These are phyloP conservation scores for Trichopus zeylanicus DNA, from an alignment of 116 monocot genomes.

Conservation along the genomic window DNA sequence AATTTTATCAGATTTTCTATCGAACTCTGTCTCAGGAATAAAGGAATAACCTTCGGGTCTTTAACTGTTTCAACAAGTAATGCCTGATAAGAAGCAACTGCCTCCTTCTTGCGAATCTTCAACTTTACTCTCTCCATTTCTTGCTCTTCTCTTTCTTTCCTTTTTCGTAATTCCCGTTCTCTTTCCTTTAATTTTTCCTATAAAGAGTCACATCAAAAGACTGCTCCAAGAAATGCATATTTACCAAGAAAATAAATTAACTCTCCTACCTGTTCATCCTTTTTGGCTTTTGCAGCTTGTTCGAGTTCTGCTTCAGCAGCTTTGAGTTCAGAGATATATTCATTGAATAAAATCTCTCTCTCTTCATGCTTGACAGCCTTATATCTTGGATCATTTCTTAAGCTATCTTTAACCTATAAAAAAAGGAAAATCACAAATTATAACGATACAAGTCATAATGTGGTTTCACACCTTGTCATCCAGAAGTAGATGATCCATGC, in stretches of 20 bases:
- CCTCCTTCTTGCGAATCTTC: conserved; percentile 84
- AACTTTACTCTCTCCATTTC: conserved; percentile 89
- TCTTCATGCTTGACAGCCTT: conserved; percentile 78
- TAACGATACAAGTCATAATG: not conserved
- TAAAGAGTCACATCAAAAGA: conserved; percentile 4
- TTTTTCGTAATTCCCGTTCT: conserved; percentile 83
- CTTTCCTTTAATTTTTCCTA: conserved; percentile 93
- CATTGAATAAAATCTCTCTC: conserved; percentile 73
- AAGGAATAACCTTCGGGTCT: conserved; percentile 62
- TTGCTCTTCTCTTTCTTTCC: conserved; percentile 97
- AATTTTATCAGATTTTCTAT: not conserved
- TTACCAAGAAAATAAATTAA: too few relatives aligned
- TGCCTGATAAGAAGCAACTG: conserved; percentile 75
- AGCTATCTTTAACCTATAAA: conserved; percentile 76
- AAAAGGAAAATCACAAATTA: not conserved
- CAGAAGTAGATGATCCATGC: too few relatives aligned
- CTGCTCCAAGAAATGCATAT: too few relatives aligned
- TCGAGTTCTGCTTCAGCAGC: conserved; percentile 62
- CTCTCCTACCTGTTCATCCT: conserved; percentile 62
- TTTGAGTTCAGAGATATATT: conserved; percentile 76
- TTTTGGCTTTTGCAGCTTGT: conserved; percentile 62
- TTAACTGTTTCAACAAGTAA: conserved; percentile 91
- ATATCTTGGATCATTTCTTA: conserved; percentile 84
- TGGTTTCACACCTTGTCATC: not conserved
- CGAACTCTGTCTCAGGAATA: not conserved